Evolutionary conservation across 495 filamentous ascomycete genomes (phyloP).

Genomic region (Aspergillus mulundensis): DNA sequence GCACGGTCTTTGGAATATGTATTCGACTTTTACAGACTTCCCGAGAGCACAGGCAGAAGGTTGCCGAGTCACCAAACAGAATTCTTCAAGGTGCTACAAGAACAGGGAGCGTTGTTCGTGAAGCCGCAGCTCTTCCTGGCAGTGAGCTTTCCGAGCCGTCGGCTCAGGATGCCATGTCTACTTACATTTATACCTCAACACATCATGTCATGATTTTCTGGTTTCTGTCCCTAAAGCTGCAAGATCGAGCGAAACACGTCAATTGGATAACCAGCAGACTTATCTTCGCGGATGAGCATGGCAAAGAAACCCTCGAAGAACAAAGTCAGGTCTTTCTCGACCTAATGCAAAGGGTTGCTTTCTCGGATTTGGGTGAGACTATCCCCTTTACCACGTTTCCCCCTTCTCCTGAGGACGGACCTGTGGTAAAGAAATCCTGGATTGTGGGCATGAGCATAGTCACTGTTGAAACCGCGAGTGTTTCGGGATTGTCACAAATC

Average conservation of each 20-base stretch:
- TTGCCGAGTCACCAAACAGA: constrained; percentile 33
- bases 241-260: constrained; percentile 77
- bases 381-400: constrained; percentile 52
- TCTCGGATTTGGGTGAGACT: constrained; percentile 69
- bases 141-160: constrained; percentile 29
- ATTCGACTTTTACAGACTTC: constrained; percentile 83
- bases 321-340: constrained; percentile 92
- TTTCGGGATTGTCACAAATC: constrained; percentile 71
- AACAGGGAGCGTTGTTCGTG: constrained; percentile 41
- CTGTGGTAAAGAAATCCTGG: constrained; percentile 73
- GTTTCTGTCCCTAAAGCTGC: constrained; percentile 83
- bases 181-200: constrained; percentile 88
- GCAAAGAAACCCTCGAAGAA: constrained; percentile 75
- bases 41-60: constrained; percentile 50
- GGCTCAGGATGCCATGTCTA: constrained; percentile 45
- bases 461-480: constrained; percentile 73
- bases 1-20: constrained; percentile 89
- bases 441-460: constrained; percentile 82
- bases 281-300: constrained; percentile 65
- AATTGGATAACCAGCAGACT: constrained; percentile 90
- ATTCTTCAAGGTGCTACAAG: constrained; percentile 27
- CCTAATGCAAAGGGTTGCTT: constrained; percentile 89
- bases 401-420: constrained; percentile 60
- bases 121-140: constrained; percentile 28
- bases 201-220: constrained; percentile 96